These are phyloP conservation scores for Prunus campanulata DNA, from an alignment of 306 rosid genomes.

Conservation along the genomic window DNA sequence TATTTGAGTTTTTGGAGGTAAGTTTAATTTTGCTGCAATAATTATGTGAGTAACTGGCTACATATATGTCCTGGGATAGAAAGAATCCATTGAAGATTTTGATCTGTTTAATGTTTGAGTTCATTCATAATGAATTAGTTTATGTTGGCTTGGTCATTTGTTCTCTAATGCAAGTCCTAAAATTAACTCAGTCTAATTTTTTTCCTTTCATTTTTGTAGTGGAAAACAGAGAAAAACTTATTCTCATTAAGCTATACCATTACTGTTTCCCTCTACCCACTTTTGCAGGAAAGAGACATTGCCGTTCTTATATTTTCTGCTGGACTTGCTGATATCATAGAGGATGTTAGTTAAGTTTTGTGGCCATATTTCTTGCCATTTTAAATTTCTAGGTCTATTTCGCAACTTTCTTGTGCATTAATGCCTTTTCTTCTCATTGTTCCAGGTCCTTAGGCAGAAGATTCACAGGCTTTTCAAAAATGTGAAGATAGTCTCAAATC, in stretches of 20 bases:
- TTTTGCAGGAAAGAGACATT: constrained; percentile 68
- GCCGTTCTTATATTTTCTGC: constrained; percentile 92
- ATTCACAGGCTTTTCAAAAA: constrained; percentile 74
- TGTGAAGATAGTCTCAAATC: constrained; percentile 78
- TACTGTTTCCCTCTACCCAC: constrained; percentile 4
- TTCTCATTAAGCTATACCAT: not conserved
- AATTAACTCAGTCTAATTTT: not conserved
- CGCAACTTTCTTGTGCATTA: constrained; percentile 15
- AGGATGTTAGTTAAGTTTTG: constrained; percentile 62
- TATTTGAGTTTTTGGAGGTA: constrained; percentile 83
- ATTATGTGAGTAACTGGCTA: constrained; percentile 3
- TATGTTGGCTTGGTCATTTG: constrained; percentile 1
- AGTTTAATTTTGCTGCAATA: not conserved
- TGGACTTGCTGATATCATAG: constrained; percentile 92
- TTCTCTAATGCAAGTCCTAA: not conserved
- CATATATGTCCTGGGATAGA: not conserved
- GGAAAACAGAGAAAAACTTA: not conserved
- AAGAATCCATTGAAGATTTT: constrained; percentile 9
- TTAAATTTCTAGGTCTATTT: constrained; percentile 7
- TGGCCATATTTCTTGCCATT: constrained; percentile 10
- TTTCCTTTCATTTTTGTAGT: not conserved
- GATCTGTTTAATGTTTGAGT: constrained; percentile 1
- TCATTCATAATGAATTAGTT: not conserved
- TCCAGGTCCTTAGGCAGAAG: constrained; percentile 82
- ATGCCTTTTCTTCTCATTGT: constrained; percentile 18